Evolutionary conservation across 345 rosid genomes (phyloP).

Genomic region (Heritiera littoralis): DNA sequence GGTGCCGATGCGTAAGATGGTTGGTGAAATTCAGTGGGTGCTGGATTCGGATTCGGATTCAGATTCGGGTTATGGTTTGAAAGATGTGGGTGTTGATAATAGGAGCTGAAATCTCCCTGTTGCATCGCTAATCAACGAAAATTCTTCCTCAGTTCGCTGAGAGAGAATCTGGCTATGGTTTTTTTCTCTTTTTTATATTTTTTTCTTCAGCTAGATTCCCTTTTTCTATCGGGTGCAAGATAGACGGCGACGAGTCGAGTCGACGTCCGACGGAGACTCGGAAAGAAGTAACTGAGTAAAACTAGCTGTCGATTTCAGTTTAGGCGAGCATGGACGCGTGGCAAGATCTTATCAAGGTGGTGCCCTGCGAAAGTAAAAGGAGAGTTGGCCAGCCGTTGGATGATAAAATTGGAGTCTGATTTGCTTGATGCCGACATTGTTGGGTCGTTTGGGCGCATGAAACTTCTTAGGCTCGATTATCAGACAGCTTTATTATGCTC

Average conservation of each 20-base stretch:
- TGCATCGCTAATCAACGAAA: slow-evolving; percentile 46
- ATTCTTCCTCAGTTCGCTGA: background rate
- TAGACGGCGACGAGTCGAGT: background rate
- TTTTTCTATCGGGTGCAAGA: background rate
- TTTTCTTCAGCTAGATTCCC: background rate
- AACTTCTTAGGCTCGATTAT: no score
- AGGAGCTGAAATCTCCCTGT: slow-evolving; percentile 79
- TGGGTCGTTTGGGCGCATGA: slow-evolving; percentile 4
- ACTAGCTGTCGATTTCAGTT: background rate
- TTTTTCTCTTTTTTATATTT: background rate
- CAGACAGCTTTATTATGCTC: background rate
- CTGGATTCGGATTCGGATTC: slow-evolving; percentile 32
- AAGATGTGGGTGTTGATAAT: slow-evolving; percentile 48
- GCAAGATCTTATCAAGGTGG: background rate
- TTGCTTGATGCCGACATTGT: background rate
- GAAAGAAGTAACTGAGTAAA: background rate
- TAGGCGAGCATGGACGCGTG: background rate
- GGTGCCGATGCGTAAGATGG: slow-evolving; percentile 81
- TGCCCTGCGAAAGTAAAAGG: no score
- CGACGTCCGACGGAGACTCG: background rate
- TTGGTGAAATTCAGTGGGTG: slow-evolving; percentile 46
- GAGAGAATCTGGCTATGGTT: background rate
- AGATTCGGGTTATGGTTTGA: slow-evolving; percentile 52
- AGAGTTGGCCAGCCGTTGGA: slow-evolving; percentile 7
- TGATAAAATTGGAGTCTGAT: background rate